Percentiles rank a stretch among this genome's conserved stretches.
Evolutionary conservation across 768 basidiomycete genomes (phyloP).

Genomic region (Tephrocybe sp.): DNA sequence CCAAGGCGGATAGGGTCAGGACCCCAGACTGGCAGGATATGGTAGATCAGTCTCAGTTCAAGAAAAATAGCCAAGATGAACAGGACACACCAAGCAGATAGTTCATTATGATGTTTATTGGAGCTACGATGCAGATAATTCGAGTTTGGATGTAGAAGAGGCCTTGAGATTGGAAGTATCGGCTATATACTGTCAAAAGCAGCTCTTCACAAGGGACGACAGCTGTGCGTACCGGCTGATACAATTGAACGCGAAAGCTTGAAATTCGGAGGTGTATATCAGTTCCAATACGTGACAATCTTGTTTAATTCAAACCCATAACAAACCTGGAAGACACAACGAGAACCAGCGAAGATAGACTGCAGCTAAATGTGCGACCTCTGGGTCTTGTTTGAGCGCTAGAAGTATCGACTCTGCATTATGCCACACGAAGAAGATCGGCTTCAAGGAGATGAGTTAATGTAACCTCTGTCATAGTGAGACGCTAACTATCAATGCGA

Average conservation of each 20-base stretch:
- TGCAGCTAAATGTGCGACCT: slow-evolving; percentile 73
- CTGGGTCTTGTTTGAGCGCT: slow-evolving; percentile 71
- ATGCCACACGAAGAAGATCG: slow-evolving; percentile 26
- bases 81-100: slow-evolving; percentile 63
- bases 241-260: slow-evolving; percentile 21
- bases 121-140: slow-evolving; percentile 77
- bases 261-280: not conserved
- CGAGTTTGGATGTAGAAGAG: slow-evolving; percentile 84
- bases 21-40: slow-evolving; percentile 60
- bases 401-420: slow-evolving; percentile 78
- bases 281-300: slow-evolving; percentile 2
- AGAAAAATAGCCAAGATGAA: not conserved
- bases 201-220: too few species aligned
- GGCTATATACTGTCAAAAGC: too few species aligned
- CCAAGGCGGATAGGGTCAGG: slow-evolving; percentile 74
- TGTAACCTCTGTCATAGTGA: not conserved
- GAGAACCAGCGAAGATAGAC: slow-evolving; percentile 72
- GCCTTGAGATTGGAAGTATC: slow-evolving; percentile 83
- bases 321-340: slow-evolving; percentile 67
- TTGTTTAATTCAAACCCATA: too few species aligned
- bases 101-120: slow-evolving; percentile 78
- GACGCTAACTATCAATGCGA: slow-evolving; percentile 52
- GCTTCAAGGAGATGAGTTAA: not conserved
- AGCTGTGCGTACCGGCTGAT: slow-evolving; percentile 18
- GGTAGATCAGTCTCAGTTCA: too few species aligned